A percentile compares a stretch with the other conserved stretches of the same genome.
Conservation (phyloP, 495 filamentous ascomycete species). For the Pyrenula massariospora region DNA sequence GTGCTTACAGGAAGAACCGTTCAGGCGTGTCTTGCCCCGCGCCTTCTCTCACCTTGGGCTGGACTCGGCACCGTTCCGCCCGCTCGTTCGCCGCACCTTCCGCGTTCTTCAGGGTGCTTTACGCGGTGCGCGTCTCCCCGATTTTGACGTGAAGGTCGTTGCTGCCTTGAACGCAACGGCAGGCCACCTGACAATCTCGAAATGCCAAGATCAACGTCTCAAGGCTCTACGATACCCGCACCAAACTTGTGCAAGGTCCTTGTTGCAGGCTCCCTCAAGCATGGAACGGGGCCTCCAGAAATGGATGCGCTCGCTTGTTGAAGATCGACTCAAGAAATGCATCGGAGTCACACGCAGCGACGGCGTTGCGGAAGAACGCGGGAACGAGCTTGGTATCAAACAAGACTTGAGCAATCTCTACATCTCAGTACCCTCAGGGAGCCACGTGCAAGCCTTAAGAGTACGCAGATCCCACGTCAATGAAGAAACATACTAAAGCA, state of each 20-base stretch:
- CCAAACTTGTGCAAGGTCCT: no score
- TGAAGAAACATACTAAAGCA: no score
- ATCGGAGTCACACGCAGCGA: neutral
- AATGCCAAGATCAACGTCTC: no score
- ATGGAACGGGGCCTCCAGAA: neutral
- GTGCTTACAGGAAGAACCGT: no score
- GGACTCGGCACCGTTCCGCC: neutral
- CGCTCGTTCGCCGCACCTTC: neutral
- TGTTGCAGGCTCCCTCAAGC: no score
- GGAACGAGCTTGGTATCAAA: neutral
- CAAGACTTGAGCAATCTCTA: neutral
- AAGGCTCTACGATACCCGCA: no score
- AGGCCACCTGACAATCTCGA: no score
- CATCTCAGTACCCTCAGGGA: neutral
- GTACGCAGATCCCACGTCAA: no score
- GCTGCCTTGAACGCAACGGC: no score
- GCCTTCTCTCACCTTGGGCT: no score
- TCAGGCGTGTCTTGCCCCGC: no score
- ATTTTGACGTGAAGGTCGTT: neutral
- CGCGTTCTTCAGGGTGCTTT: neutral
- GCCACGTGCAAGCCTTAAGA: neutral
- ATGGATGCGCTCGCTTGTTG: neutral
- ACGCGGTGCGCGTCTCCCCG: neutral
- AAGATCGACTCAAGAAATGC: neutral
- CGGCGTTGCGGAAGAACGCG: neutral